Evolutionary conservation across 2,329 filamentous ascomycete genomes (phyloP), one percentile per base, ranked within the genome.

Genomic region (Cadophora sp.): DNA sequence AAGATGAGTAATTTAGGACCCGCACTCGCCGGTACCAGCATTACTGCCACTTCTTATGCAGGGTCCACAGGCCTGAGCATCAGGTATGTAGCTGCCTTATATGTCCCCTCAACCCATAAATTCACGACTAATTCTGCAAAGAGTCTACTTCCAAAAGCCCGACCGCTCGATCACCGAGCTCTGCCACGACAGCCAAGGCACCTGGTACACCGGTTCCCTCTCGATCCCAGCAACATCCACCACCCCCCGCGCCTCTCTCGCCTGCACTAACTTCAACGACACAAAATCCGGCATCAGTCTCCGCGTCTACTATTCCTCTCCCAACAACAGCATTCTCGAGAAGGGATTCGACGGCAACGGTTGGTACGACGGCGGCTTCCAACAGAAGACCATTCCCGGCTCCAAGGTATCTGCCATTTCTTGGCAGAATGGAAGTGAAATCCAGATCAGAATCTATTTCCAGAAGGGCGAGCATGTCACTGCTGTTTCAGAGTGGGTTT

Each of bases 321-420:
- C 56, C 11, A 43, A 61, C 24, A 59, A 60, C 30, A 39, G 51
- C 1, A 33, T 65, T 30, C 47, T 65, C 8, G 63, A 65, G 63
- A 65, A 65, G 18, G 63, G 14, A 8, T 65, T 20, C 18, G 63
- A 65, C 47, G 63, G 63, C 6, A n/a, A 36, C 18, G 50, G 14
- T 9, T 65, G 63, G 63, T 65, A 65, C 24, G 56, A 65, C n/a
- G 63, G 63, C 18, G 63, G 20, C 0, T 65, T 65, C 13, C 53
- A 61, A 18, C 45, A 55, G 36, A 22, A 47, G 9, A 55, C 47
- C 48, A 65, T 65, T 36, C 63, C 63, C 5, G 63, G 63, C 5
- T 65, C 63, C 1, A 56, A 47, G 56, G 41, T 65, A 18, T 47
- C 55, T 13, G 45, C 14, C 14, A 65, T 65, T 33, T 55, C 53